Base-by-base conservation (phyloP, 257 asterid genomes). In the Jaltomata sinuosa region DNA sequence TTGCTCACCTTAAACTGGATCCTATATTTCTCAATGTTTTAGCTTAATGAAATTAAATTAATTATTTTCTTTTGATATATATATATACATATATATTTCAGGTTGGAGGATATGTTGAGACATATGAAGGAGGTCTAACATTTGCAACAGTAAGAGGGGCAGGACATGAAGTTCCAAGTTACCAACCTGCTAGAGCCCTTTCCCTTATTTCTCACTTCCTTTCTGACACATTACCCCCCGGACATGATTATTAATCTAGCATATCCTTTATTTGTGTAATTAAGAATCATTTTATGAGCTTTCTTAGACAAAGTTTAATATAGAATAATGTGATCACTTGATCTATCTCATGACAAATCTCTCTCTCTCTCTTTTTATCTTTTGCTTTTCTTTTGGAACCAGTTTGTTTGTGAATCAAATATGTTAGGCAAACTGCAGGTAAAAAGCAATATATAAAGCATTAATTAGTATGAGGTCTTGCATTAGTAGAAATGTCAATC, bases 131-230 rank as follows among this genome's bases (percentile, higher is more conserved):
- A 53, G 69, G 69, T 7, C 34, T 79, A 57, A 31, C 68, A 29
- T 80, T 80, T 32, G 83, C 52, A 52, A 80, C 83, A 34, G 83
- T 80, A 53, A 80, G 83, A 80, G 83, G 83, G 8, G 83, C 83
- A 0, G 83, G 83, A 52, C 83, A 80, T 32, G 68, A 80, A 57
- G 83, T 80, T 53, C 83, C 71, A 11, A 80, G 71, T 80, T 80
- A 80, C 32, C 1, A 80, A 38, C 83, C 83, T 11, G 32, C 34
- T 19, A 80, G 83, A 80, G 83, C 83, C 15, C 68, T 80, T 36
- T 80, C 83, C 1, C 69, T 80, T 25, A 80, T 80, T 80, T 80
- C 65, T 80, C 83, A 80, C 15, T 80, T 80, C 53, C 52, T 80
- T 32, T 53, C 83, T 53, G 83, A 47, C 0, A 53, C 50, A 14